Evolutionary conservation across 257 asterid genomes (phyloP).

Genomic region (Capsicum pubescens): DNA sequence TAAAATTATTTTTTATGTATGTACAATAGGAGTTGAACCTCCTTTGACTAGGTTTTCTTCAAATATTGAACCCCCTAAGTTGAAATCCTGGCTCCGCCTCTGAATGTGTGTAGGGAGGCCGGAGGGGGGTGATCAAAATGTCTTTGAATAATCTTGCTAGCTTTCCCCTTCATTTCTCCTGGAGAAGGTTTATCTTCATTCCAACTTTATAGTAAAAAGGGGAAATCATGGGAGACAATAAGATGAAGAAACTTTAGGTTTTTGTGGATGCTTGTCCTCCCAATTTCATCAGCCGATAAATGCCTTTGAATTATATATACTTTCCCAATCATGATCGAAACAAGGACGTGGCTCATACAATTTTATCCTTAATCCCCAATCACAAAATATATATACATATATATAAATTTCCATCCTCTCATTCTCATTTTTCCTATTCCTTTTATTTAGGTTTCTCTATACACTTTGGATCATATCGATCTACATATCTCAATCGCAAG

Average conservation of each 20-base stretch:
- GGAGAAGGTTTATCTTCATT: constrained; percentile 13
- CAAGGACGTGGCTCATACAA: not conserved
- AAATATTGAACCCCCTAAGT: too few species aligned
- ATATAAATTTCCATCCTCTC: constrained; percentile 6
- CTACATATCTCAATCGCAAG: not conserved
- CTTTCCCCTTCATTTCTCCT: not conserved
- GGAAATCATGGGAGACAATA: not conserved
- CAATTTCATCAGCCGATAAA: not conserved
- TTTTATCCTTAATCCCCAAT: not conserved
- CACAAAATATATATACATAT: not conserved
- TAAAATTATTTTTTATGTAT: too few species aligned
- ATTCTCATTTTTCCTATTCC: not conserved
- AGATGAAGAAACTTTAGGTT: not conserved
- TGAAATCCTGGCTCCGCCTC: too few species aligned
- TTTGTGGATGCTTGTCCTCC: not conserved
- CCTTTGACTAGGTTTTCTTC: too few species aligned
- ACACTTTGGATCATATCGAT: not conserved
- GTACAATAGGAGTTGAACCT: too few species aligned
- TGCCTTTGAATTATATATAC: not conserved
- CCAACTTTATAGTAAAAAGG: not conserved
- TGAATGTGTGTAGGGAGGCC: too few species aligned
- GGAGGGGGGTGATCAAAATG: not conserved
- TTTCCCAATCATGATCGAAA: not conserved
- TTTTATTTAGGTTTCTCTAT: not conserved
- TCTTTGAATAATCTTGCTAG: not conserved